Evolutionary conservation across 139 green algal species (phyloP).

Genomic region (Eudorina sp.): DNA sequence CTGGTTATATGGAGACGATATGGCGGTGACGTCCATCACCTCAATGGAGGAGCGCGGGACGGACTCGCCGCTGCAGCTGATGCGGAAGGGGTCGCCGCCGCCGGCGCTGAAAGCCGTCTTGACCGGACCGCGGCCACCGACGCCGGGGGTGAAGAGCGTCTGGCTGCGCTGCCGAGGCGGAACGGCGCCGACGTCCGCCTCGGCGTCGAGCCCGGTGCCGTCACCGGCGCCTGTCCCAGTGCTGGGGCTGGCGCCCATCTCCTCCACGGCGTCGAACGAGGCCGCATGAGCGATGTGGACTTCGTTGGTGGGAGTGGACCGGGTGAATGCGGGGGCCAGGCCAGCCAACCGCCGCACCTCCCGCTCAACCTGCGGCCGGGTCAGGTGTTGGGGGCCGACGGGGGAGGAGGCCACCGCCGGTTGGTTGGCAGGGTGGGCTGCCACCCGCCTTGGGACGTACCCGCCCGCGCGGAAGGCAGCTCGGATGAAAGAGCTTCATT

Average conservation of each 20-base stretch:
- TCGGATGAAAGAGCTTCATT: too few relatives aligned
- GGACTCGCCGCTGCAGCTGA: background rate
- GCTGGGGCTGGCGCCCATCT: background rate
- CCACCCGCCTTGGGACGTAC: too few relatives aligned
- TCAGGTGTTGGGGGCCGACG: too few relatives aligned
- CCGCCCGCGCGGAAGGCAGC: too few relatives aligned
- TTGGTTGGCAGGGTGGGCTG: too few relatives aligned
- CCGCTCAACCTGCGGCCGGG: conserved; percentile 33
- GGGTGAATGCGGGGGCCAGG: background rate
- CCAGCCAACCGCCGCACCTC: conserved; percentile 29
- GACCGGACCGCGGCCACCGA: background rate
- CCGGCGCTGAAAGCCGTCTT: background rate
- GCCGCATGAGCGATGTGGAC: background rate
- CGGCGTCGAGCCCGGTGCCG: background rate
- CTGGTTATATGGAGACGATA: background rate
- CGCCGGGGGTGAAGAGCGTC: too few relatives aligned
- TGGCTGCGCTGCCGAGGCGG: background rate
- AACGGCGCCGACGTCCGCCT: background rate
- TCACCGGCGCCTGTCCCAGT: background rate
- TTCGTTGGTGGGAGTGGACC: background rate
- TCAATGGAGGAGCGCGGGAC: background rate
- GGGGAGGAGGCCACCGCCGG: too few relatives aligned
- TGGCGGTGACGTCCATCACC: background rate
- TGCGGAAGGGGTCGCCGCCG: background rate
- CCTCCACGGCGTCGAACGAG: conserved; percentile 24